Conservation (phyloP, 2,329 filamentous ascomycete species). For the Sporothrix dimorphospora region DNA sequence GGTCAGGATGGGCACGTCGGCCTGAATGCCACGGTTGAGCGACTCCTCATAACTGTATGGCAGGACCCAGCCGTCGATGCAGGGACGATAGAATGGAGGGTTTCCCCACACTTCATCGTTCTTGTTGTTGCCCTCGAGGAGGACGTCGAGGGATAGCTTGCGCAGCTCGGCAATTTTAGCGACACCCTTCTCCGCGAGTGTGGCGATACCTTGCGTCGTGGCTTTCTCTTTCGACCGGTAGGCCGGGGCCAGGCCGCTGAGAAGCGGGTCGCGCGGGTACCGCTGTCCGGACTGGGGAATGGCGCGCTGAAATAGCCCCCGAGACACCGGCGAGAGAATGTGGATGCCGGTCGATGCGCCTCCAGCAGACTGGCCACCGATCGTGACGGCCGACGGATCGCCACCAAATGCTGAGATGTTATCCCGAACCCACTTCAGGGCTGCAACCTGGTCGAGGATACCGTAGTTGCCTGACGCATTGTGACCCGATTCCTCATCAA, state of each 20-base stretch:
- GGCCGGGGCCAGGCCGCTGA: neutral
- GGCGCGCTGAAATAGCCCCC: neutral
- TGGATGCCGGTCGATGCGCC: neutral
- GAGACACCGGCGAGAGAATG: neutral
- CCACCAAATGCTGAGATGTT: no score
- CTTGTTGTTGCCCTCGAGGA: neutral
- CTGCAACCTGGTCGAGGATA: neutral
- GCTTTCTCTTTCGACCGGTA: neutral
- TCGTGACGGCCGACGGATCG: no score
- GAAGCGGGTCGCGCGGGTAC: neutral
- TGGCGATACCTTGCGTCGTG: neutral
- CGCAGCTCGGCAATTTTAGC: neutral
- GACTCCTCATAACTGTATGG: neutral
- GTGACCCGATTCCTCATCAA: neutral
- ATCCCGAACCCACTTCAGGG: neutral
- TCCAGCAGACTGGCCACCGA: neutral
- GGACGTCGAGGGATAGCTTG: neutral
- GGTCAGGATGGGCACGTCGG: neutral
- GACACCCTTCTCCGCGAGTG: neutral
- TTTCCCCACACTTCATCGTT: neutral
- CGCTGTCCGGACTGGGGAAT: neutral
- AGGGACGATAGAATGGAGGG: neutral
- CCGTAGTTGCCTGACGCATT: neutral
- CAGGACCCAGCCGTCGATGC: neutral
- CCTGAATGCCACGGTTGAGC: neutral